Evolutionary conservation across 306 rosid genomes (phyloP).

Genomic region (Prunus armeniaca): DNA sequence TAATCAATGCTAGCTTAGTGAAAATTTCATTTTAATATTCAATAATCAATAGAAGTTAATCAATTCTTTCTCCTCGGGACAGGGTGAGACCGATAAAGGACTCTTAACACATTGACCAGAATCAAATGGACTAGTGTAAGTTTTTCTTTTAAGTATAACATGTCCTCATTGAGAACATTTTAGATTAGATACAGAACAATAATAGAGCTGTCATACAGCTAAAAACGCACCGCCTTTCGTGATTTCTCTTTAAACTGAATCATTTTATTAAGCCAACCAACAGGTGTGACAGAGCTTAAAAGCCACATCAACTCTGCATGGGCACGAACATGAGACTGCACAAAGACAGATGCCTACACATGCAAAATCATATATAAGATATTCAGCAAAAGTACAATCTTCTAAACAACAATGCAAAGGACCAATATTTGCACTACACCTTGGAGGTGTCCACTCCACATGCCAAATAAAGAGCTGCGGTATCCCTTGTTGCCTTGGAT

Average conservation of each 20-base stretch:
- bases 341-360: constrained; percentile 87
- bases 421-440: constrained; percentile 42
- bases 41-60: not conserved
- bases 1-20: not conserved
- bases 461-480: constrained; percentile 95
- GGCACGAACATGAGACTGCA: constrained; percentile 95
- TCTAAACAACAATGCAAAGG: constrained; percentile 9
- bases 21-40: not conserved
- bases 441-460: constrained; percentile 92
- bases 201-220: constrained; percentile 45
- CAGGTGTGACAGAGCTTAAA: constrained; percentile 80
- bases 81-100: not conserved
- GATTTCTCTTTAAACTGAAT: constrained; percentile 99
- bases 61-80: not conserved
- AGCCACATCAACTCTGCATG: constrained; percentile 98
- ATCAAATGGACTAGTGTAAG: not conserved
- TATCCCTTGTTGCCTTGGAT: constrained; percentile 75
- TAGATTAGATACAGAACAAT: constrained; percentile 12
- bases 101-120: not conserved
- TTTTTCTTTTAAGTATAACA: not conserved
- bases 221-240: constrained; percentile 86
- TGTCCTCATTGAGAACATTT: not conserved
- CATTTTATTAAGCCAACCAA: constrained; percentile 93
- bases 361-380: constrained; percentile 16
- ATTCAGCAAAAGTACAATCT: constrained; percentile 18